A percentile compares a stretch with the other conserved stretches of the same genome.
phyloP scores from a whole-genome alignment of 768 basidiomycete genomes.

The Xanthoconium stramineum region DNA sequence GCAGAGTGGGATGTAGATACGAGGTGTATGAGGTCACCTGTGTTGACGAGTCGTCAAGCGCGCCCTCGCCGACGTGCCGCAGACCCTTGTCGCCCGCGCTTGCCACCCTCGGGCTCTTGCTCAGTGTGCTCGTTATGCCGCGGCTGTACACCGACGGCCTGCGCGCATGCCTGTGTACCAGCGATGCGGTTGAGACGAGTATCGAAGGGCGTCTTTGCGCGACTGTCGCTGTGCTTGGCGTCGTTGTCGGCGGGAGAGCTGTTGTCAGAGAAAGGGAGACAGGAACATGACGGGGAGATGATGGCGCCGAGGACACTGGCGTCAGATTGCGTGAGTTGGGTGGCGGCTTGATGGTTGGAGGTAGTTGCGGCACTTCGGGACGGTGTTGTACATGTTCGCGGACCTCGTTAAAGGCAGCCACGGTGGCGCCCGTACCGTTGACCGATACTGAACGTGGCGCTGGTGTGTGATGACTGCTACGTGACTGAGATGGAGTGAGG shows the following conservation, averaged over 20 bases:
- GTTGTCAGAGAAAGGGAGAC: conserved; percentile 32
- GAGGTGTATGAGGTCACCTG: too few species aligned
- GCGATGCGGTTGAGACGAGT: conserved; percentile 37
- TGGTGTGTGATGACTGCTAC: conserved; percentile 6
- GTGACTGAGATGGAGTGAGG: conserved; percentile 27
- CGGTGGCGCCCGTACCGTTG: conserved; percentile 19
- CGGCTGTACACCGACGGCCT: conserved; percentile 42
- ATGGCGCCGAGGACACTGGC: conserved; percentile 54
- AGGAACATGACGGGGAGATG: conserved; percentile 50
- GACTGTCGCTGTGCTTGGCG: conserved; percentile 38
- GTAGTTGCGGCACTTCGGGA: conserved; percentile 14
- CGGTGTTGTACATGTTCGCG: conserved; percentile 22
- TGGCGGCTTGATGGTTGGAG: conserved; percentile 24
- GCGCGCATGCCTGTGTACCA: conserved; percentile 25
- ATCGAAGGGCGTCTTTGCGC: conserved; percentile 39
- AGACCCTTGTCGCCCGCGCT: conserved; percentile 45
- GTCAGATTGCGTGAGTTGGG: conserved; percentile 48
- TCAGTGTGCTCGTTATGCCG: conserved; percentile 30
- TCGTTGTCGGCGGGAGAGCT: conserved; percentile 27
- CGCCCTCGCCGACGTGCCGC: conserved; percentile 72
- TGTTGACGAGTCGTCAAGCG: conserved; percentile 73
- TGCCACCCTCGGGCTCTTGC: conserved; percentile 33
- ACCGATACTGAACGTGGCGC: conserved; percentile 17
- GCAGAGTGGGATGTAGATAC: too few species aligned
- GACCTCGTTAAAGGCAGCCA: conserved; percentile 22